Evolutionary conservation across 129 eudicot species (phyloP), one percentile per base, ranked within the genome.

Genomic region (Lactuca saligna): DNA sequence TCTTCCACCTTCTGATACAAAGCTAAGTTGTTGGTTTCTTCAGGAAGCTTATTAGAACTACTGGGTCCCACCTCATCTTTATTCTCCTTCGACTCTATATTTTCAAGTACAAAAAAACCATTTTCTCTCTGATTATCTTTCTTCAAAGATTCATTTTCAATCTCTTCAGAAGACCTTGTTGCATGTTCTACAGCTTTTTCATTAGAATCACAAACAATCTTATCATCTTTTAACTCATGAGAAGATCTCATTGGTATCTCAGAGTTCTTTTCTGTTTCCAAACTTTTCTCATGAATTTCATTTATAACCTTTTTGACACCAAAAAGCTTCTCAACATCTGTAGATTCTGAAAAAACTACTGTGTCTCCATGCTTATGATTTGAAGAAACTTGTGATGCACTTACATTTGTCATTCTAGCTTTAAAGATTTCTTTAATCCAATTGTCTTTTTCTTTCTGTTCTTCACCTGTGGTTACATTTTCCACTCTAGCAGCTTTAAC

Each of bases 401-500:
- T 46, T 46, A 46, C 51, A 46, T 8, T 46, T 12, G 51, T 15
- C 51, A 46, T 10, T 46, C 51, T 46, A 10, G 51, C 51, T 66
- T 71, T 73, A 68, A 42, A n/a, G 41, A 49, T 50, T 66, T 79
- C 87, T 51, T 71, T 65, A 10, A 68, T 54, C 66, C 60, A 75
- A 11, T 71, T 73, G 20, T 76, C 77, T 56, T 73, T 80, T 14
- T 60, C 72, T 55, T 71, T 71, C 41, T 39, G 77, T 66, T 72
- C 75, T 75, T 67, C 88, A 62, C 37, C 67, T 15, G 66, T 72
- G 53, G 57, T 38, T 54, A 54, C 59, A 37, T 35, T 60, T 49
- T 74, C 82, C 68, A 55, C 75, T 69, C 68, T 78, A 58, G 66
- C 77, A 58, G 66, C 77, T 70, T 70, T 72, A 54, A 69, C 83